Evolutionary conservation across 2,329 filamentous ascomycete species (phyloP).

Genomic region (Salinomyces thailandicus): DNA sequence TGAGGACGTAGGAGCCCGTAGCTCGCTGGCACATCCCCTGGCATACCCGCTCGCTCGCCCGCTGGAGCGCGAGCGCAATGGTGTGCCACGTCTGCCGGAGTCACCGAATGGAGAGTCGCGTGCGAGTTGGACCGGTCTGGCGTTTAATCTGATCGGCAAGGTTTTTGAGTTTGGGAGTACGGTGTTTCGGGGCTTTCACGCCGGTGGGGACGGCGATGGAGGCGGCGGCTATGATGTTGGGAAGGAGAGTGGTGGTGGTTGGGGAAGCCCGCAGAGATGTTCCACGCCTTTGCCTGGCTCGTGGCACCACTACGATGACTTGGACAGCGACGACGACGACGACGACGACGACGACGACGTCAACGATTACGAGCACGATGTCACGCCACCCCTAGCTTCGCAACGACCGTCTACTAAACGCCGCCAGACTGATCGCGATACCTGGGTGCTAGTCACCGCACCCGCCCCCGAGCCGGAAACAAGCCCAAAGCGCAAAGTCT

Average conservation of each 20-base stretch:
- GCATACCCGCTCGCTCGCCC: conserved; percentile 17
- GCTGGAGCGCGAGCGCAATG: conserved; percentile 28
- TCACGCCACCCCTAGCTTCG: conserved; percentile 24
- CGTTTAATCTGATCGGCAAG: conserved; percentile 58
- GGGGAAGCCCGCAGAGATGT: conserved; percentile 11
- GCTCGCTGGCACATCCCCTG: too few species aligned
- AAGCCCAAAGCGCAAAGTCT: conserved; percentile 27
- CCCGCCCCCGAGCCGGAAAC: conserved; percentile 44
- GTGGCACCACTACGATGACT: too few species aligned
- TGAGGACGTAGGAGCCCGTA: background rate
- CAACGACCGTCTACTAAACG: conserved; percentile 31
- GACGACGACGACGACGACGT: conserved; percentile 42
- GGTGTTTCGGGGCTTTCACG: conserved; percentile 74
- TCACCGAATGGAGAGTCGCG: conserved; percentile 8
- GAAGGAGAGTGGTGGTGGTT: conserved; percentile 1
- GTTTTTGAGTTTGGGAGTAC: conserved; percentile 72
- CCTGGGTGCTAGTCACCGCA: conserved; percentile 37
- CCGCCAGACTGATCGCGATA: conserved; percentile 38
- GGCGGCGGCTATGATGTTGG: conserved; percentile 54
- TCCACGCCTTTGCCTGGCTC: conserved; percentile 43
- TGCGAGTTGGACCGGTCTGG: conserved; percentile 44
- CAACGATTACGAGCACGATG: conserved; percentile 33
- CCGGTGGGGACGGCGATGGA: conserved; percentile 70
- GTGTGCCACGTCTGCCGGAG: conserved; percentile 16
- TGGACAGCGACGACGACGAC: too few species aligned